These are phyloP conservation scores for Microbotryum violaceum DNA, from an alignment of 1,284 basidiomycete species.

Conservation along the genomic window DNA sequence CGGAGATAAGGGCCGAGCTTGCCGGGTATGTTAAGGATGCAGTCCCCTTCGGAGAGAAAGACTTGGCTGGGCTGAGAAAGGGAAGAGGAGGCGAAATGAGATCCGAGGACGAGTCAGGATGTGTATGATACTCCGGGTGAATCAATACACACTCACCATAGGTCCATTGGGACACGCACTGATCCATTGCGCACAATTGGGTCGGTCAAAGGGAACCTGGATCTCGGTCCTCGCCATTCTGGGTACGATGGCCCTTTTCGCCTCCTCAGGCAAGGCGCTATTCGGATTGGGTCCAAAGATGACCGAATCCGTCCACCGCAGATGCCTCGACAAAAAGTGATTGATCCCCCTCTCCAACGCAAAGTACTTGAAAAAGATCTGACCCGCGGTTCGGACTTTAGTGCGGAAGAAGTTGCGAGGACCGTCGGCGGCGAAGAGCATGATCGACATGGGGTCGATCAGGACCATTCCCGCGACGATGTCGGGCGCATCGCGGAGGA, in stretches of 20 bases:
- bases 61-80: constrained; percentile 17
- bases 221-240: constrained; percentile 6
- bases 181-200: constrained; percentile 21
- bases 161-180: constrained; percentile 13
- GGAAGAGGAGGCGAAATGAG: background rate
- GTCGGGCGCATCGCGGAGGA: constrained; percentile 28
- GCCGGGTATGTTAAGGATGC: constrained; percentile 17
- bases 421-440: constrained; percentile 18
- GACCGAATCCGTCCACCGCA: constrained; percentile 22
- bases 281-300: constrained; percentile 7
- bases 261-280: constrained; percentile 12
- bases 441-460: constrained; percentile 26
- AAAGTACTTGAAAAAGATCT: constrained; percentile 30
- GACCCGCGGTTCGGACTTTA: constrained; percentile 16
- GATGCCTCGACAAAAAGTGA: constrained; percentile 23
- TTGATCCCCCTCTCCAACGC: constrained; percentile 26
- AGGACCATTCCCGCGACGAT: constrained; percentile 23
- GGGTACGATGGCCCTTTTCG: constrained; percentile 14
- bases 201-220: constrained; percentile 10
- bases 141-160: constrained; percentile 11
- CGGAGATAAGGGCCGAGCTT: constrained; percentile 14
- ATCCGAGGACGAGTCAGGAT: background rate
- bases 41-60: constrained; percentile 20
- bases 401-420: constrained; percentile 29
- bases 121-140: too few species aligned